Evolutionary conservation across 1,139 yeast species (phyloP), one percentile per base, ranked within the genome.

Genomic region (Candida albicans): DNA sequence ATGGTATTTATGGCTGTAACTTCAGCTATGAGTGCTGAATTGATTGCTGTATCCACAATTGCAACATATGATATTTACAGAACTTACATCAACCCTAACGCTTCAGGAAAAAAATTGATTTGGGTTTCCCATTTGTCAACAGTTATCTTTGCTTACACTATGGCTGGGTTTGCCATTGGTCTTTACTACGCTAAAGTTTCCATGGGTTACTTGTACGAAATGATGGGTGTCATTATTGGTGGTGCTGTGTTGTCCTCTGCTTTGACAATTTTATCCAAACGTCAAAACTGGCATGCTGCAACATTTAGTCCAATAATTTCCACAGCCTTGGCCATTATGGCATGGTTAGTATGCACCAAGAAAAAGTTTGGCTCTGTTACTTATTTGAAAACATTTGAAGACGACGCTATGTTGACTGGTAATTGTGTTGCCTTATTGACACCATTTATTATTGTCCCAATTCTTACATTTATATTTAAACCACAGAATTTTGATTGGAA

Each of bases 141-240:
- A 46, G 62, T 83, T 40, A 72, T 67, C 1, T 86, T 82, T 60
- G 87, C 89, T 10, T 67, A 87, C 44, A 70, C 75, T 24, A 82
- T 89, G 90, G 84, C 91, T 35, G 93, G 84, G 0, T 86, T 89
- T 59, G 80, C 96, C 10, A 81, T 84, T 55, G 96, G 96, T 7
- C 73, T 89, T 43, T 79, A 79, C 64, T 87, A 89, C 55, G 96
- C 93, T 22, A 86, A 84, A 14, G 83, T 89, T 40, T 79, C 88
- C 26, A 84, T 90, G 87, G 96, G 96, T 12, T 87, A 84, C 65
- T 73, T 90, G 43, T 87, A 87, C 59, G 89, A 88, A 61, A 71
- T 90, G 51, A 88, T 89, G 90, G 96, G 96, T 41, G 79, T 87
- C 44, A 82, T 90, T 41, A 87, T 90, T 53, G 86, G 95, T 24